These are phyloP conservation scores for Ustilago curta DNA, from an alignment of 1,284 basidiomycete genomes.

Conservation along the genomic window DNA sequence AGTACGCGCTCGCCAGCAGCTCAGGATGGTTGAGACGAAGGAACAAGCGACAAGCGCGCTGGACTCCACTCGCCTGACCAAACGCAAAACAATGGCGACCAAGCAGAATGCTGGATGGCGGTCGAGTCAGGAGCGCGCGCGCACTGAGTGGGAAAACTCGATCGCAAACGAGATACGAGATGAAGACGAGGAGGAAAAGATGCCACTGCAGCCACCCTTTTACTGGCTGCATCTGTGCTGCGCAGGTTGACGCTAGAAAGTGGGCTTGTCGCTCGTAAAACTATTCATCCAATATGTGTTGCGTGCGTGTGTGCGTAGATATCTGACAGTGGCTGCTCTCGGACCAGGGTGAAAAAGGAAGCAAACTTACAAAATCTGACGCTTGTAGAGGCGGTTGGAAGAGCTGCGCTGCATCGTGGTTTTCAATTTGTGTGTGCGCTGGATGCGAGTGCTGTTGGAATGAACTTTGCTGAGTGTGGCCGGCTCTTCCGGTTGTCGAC, in stretches of 20 bases:
- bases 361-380: slow-evolving; percentile 21
- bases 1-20: not conserved
- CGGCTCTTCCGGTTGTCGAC: no score
- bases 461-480: not conserved
- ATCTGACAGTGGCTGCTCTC: no score
- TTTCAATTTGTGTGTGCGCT: not conserved
- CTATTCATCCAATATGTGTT: not conserved
- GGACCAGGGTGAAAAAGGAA: not conserved
- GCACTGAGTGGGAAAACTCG: not conserved
- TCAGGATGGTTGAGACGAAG: no score
- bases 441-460: not conserved
- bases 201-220: not conserved
- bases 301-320: no score
- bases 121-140: not conserved
- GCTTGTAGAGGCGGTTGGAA: slow-evolving; percentile 8
- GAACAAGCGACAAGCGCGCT: no score
- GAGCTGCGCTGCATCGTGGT: slow-evolving; percentile 8
- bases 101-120: slow-evolving; percentile 3
- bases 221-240: not conserved
- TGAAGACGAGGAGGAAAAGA: not conserved
- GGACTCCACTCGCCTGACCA: not conserved
- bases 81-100: not conserved
- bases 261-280: not conserved
- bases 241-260: not conserved
- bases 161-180: not conserved